Evolutionary conservation across 2,329 filamentous ascomycete species (phyloP).

Genomic region (Xylaria arbuscula): DNA sequence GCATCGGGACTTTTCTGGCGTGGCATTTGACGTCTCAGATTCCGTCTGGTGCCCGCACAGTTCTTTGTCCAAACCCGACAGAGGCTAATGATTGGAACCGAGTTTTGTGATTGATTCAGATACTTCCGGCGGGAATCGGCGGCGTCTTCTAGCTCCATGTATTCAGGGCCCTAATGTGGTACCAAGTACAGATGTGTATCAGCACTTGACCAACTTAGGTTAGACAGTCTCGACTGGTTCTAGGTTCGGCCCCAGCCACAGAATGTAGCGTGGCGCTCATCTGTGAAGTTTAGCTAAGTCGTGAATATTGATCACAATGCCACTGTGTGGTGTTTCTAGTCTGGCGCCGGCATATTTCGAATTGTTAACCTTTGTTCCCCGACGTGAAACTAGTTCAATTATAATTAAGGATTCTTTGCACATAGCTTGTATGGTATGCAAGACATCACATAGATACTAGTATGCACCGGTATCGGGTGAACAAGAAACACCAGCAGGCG

Average conservation of each 20-base stretch:
- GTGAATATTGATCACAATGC: too few species aligned
- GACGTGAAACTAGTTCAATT: too few species aligned
- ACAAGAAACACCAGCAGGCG: background rate
- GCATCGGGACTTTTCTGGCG: constrained; percentile 13
- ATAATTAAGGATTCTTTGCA: too few species aligned
- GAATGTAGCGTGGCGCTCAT: background rate
- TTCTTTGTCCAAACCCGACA: background rate
- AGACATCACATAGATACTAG: too few species aligned
- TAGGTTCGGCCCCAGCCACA: background rate
- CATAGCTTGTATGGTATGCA: too few species aligned
- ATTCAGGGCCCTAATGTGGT: background rate
- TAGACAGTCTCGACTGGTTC: background rate
- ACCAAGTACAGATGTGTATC: background rate
- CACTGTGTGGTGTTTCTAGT: too few species aligned
- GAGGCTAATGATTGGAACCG: background rate
- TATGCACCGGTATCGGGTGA: too few species aligned
- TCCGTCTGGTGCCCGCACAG: background rate
- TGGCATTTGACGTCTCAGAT: constrained; percentile 11
- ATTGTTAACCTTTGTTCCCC: too few species aligned
- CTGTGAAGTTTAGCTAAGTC: too few species aligned
- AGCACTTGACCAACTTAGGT: background rate
- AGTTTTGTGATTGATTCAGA: background rate
- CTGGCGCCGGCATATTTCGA: too few species aligned
- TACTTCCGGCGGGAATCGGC: constrained; percentile 43
- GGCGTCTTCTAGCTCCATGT: constrained; percentile 19